Evolutionary conservation across 1,284 basidiomycete genomes (phyloP).

Genomic region (Albatrellus sp.): DNA sequence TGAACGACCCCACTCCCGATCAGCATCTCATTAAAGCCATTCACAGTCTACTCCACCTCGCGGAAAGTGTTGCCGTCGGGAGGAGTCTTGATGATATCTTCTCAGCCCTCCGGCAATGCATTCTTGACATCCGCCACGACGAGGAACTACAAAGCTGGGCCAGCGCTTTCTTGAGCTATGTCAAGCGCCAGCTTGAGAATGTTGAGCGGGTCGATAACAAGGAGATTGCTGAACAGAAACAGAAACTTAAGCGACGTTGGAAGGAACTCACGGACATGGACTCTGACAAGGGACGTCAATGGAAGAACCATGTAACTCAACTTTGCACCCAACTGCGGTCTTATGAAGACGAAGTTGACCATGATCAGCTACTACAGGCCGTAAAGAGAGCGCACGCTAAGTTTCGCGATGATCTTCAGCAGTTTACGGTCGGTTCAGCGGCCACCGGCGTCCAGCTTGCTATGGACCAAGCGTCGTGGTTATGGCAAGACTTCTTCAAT

Average conservation of each 20-base stretch:
- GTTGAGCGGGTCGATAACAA: conserved; percentile 36
- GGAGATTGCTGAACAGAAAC: conserved; percentile 16
- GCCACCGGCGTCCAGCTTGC: conserved; percentile 32
- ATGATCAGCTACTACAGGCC: conserved; percentile 34
- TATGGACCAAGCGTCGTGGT: conserved; percentile 50
- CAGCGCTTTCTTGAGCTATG: conserved; percentile 32
- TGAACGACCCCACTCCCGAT: conserved; percentile 44
- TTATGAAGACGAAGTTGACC: conserved; percentile 31
- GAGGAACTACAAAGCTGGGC: conserved; percentile 34
- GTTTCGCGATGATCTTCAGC: conserved; percentile 34
- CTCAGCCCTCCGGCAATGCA: conserved; percentile 24
- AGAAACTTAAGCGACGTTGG: conserved; percentile 38
- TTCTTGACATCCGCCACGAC: conserved; percentile 34
- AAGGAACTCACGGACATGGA: conserved; percentile 30
- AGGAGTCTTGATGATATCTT: conserved; percentile 32
- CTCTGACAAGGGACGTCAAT: conserved; percentile 27
- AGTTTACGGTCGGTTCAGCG: conserved; percentile 26
- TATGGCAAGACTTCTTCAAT: conserved; percentile 61
- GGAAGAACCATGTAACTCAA: conserved; percentile 33
- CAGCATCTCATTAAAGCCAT: conserved; percentile 42
- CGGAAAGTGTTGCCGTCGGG: conserved; percentile 36
- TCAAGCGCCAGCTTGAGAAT: conserved; percentile 32
- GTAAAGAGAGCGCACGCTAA: conserved; percentile 32
- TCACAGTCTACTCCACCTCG: conserved; percentile 26
- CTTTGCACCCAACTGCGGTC: conserved; percentile 30